Evolutionary conservation across 257 asterid genomes (phyloP).

Genomic region (Rehmannia glutinosa): DNA sequence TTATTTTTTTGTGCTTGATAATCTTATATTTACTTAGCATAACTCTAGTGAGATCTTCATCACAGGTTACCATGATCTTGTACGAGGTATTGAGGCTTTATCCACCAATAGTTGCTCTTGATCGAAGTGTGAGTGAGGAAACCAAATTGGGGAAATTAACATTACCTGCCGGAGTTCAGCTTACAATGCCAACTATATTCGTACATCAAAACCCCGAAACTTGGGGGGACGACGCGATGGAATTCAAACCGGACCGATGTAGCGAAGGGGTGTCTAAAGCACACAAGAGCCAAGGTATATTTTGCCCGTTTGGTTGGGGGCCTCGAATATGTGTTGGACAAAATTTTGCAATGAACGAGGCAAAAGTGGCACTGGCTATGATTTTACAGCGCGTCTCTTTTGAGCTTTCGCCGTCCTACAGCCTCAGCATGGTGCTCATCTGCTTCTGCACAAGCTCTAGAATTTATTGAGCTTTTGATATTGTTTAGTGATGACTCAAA

Average conservation of each 20-base stretch:
- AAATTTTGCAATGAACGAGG: slow-evolving; percentile 36
- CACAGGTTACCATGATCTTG: slow-evolving; percentile 41
- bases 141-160: slow-evolving; percentile 24
- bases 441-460: slow-evolving; percentile 15
- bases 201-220: slow-evolving; percentile 21
- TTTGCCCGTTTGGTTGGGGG: slow-evolving; percentile 46
- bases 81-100: slow-evolving; percentile 38
- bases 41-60: too few relatives aligned
- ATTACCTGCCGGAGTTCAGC: slow-evolving; percentile 30
- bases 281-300: slow-evolving; percentile 24
- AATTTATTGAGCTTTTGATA: too few relatives aligned
- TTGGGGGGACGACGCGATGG: slow-evolving; percentile 44
- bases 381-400: slow-evolving; percentile 39
- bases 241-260: slow-evolving; percentile 45
- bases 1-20: too few relatives aligned
- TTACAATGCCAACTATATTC: slow-evolving; percentile 6
- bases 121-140: slow-evolving; percentile 18
- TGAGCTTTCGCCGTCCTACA: slow-evolving; percentile 35
- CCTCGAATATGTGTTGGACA: slow-evolving; percentile 44
- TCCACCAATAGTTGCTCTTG: slow-evolving; percentile 13
- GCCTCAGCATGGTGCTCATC: slow-evolving; percentile 44
- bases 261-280: slow-evolving; percentile 36
- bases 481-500: too few relatives aligned
- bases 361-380: slow-evolving; percentile 31
- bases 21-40: too few relatives aligned